Evolutionary conservation across 805 yeast species (phyloP).

Genomic region (Debaryomyces hansenii): DNA sequence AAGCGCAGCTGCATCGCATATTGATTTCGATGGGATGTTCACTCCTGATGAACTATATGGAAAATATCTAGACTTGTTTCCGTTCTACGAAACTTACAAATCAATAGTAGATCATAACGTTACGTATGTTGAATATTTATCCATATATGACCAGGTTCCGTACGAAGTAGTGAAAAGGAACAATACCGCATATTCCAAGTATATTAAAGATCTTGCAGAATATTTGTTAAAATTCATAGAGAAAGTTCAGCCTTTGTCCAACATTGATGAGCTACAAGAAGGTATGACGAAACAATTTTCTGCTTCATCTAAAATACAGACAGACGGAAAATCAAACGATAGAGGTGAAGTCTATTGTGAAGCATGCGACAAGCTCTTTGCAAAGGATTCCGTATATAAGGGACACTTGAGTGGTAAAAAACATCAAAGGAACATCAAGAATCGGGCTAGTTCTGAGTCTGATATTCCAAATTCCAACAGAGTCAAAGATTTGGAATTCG

Average conservation of each 20-base stretch:
- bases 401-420: conserved; percentile 75
- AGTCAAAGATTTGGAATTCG: conserved; percentile 28
- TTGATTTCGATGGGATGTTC: conserved; percentile 53
- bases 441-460: not conserved
- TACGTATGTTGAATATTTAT: conserved; percentile 53
- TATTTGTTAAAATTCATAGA: conserved; percentile 53
- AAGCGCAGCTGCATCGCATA: conserved; percentile 49
- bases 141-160: conserved; percentile 41
- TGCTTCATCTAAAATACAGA: not conserved
- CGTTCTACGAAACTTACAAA: conserved; percentile 54
- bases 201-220: conserved; percentile 42
- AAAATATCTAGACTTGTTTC: conserved; percentile 55
- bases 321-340: conserved; percentile 13
- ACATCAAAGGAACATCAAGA: conserved; percentile 55
- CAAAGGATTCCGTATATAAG: conserved; percentile 62
- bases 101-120: conserved; percentile 33
- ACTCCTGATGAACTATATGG: conserved; percentile 66
- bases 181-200: conserved; percentile 39
- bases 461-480: not conserved
- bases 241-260: conserved; percentile 50
- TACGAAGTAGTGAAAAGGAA: conserved; percentile 15
- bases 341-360: conserved; percentile 52
- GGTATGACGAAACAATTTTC: conserved; percentile 8
- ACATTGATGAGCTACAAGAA: conserved; percentile 27
- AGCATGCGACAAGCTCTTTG: conserved; percentile 62